Base-by-base conservation (phyloP, 805 yeast species). In the Ogataea methylovora region DNA sequence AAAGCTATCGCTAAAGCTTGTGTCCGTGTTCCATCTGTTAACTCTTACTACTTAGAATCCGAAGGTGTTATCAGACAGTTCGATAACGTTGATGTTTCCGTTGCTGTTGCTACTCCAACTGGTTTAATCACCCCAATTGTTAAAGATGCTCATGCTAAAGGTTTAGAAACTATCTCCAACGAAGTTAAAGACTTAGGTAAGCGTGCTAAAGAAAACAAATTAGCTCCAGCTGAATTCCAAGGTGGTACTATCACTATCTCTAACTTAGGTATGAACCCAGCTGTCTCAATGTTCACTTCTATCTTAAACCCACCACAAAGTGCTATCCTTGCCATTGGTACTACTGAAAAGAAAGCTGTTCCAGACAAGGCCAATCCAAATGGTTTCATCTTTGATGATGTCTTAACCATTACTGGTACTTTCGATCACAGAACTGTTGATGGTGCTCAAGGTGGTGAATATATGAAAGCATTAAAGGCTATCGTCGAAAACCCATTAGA, bases 241-340 rank as follows among this genome's bases (percentile, higher is more conserved):
- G 99, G 99, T 53, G 99, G 99, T 58, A 88, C 98, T 50, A 85
- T 92, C 63, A 87, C 97, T 61, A 90, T 92, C 56, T 92, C 97
- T 46, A 92, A 92, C 81, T 71, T 92, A 73, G 99, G 99, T 59
- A 92, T 92, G 98, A 92, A 92, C 78, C 76, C 68, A 38, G 97
- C 98, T 36, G 97, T 90, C 30, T 71, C 78, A 45, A 55, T 82
- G 58, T 92, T 92, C 78, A 90, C 98, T 21, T 90, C 98, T 24
- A 92, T 92, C 64, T 80, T 92, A 62, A 92, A 92, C 76, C 97
- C 96, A 43, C 99, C 99, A 35, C 98, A 90, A 67, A 73, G 88
- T 33, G 79, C 95, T 33, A 92, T 92, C 54, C 65, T 92, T 51
- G 98, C 99, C 42, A 75, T 92, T 49, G 95, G 96, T 52, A 90